Evolutionary conservation across 371 early-diverging fungal species (phyloP), one percentile per base, ranked within the genome.

Genomic region (Scutellospora calospora): DNA sequence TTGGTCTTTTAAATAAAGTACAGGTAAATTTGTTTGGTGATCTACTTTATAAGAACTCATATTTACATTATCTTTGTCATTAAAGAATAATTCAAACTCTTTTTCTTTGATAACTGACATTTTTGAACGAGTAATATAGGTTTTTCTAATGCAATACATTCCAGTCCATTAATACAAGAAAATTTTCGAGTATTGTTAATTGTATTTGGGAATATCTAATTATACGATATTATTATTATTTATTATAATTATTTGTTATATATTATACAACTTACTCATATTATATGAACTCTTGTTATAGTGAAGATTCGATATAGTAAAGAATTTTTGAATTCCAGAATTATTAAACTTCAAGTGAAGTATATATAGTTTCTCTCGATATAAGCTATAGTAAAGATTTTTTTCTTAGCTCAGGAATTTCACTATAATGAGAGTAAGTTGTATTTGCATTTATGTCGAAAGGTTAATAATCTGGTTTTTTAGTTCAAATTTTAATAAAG

Each of bases 1-100:
- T 68, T 68, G 41, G 16, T 68, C 49, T 68, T 45, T 68, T 5
- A 68, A n/a, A 68, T 68, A 68, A 18, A 68, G 45, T 20, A 41
- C 16, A 12, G 68, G 68, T 45, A 68, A 41, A 22, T 68, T 18
- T 45, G 22, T 68, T 25, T 68, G 31, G 33, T 18, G 3, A 22
- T 68, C 22, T 18, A 68, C 41, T 41, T 68, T 35, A 68, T 68
- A 68, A 41, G 41, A 68, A 45, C 45, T 68, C n/a, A 68, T 68
- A 68, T 68, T 68, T 45, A 68, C 22, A 35, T 68, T 68, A 22
- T n/a, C 2, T 45, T 45, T 68, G 25, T 68, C 25, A 1, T 2
- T 31, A 68, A 68, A 45, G 38, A 66, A 66, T 38, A 41, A 35
- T 41, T 68, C 25, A 68, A 68, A 68, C 8, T 68, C 22, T 68